Evolutionary conservation across 176 grass and related monocot genomes (phyloP).

Genomic region (Stipa capillata): DNA sequence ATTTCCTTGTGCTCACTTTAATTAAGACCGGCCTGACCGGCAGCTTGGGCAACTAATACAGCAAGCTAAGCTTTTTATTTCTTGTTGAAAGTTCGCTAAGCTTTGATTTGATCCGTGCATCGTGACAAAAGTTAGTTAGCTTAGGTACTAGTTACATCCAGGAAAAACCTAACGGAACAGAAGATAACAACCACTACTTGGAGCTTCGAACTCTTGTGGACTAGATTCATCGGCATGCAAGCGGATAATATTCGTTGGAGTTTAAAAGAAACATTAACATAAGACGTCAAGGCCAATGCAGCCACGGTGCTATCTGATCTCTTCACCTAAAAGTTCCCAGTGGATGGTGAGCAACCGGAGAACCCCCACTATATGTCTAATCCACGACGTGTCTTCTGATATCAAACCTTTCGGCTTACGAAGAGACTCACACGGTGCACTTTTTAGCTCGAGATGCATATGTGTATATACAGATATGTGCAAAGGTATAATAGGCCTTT

Average conservation of each 20-base stretch:
- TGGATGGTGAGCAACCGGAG: not conserved
- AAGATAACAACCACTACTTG: not conserved
- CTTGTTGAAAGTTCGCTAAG: too few relatives aligned
- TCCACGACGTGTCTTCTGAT: not conserved
- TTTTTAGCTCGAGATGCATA: not conserved
- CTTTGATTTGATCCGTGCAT: not conserved
- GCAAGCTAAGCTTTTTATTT: too few relatives aligned
- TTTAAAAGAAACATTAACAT: not conserved
- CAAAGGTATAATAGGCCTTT: not conserved
- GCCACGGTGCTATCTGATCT: not conserved
- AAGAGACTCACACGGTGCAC: not conserved
- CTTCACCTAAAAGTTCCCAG: slow-evolving; percentile 14
- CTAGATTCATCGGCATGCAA: not conserved
- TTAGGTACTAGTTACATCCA: slow-evolving; percentile 19
- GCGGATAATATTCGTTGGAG: not conserved
- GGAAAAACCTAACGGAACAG: not conserved
- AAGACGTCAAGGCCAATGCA: not conserved
- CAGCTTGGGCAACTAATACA: not conserved
- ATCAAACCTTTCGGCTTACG: not conserved
- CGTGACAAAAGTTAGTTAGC: not conserved
- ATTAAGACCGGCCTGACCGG: not conserved
- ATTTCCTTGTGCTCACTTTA: not conserved
- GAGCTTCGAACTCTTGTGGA: not conserved
- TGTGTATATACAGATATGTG: too few relatives aligned
- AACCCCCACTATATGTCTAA: not conserved